Base-by-base conservation (phyloP, 2,329 filamentous ascomycete species). In the Colletotrichum magnum region DNA sequence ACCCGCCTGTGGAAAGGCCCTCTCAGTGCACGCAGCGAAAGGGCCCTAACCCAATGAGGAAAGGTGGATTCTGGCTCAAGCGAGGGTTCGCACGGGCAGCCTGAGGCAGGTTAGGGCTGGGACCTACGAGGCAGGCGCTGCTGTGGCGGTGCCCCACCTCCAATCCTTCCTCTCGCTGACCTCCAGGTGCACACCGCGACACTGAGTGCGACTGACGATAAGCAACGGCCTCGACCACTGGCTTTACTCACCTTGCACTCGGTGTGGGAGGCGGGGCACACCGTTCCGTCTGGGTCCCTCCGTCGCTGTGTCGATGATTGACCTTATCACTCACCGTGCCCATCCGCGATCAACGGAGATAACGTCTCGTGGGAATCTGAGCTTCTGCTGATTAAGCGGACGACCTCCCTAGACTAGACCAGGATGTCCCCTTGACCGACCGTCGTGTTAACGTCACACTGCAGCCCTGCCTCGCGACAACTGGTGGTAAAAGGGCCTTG, bases 101-200 rank as follows among this genome's bases (percentile, higher is more conserved):
- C 64, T 68, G 71, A 71, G 73, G 71, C 66, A 76, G 74, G 73
- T 82, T 83, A 83, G 81, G 81, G 80, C 75, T 82, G 73, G 70
- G 71, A 82, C 81, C 81, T 83, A 82, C 16, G 45, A 47, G 45
- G 16, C 32, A 36, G 32, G 6, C 32, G 7, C 32, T 36, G 7
- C 32, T 36, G 32, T 36, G 32, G 32, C 32, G 9, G 32, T 36
- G 32, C 24, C 54, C 12, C 43, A 12, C 18, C 53, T 43, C 5
- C 9, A 36, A 36, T 36, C 32, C 32, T 36, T 10, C 32, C 2
- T 32, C 28, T 10, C 32, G 32, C 32, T 10, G 32, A 36, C 7
- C 32, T 36, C 10, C 10, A 7, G 3, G 3, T 36, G 32, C 32
- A 36, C 32, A 36, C 32, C 32, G 32, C 32, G 32, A 36, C 32